A percentile compares a stretch with the other conserved stretches of the same genome.
Conservation (phyloP, 148 eudicot genomes). For the Hydrangea macrophylla region DNA sequence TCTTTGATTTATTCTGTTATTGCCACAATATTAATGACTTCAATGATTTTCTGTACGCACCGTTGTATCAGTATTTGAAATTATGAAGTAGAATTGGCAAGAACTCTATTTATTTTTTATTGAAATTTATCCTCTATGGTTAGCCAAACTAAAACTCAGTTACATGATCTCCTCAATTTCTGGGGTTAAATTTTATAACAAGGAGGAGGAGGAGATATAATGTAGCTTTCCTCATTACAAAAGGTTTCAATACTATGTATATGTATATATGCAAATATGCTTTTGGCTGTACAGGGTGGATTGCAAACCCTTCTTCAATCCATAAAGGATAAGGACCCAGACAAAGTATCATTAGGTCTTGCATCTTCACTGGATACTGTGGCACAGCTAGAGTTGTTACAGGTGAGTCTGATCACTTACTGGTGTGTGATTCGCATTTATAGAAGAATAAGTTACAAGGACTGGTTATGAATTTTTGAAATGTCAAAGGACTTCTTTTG, state of each 20-base stretch:
- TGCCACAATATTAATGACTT: neutral
- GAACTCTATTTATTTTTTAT: neutral
- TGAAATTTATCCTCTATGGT: neutral
- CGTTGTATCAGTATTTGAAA: too few relatives aligned
- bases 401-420: conserved; percentile 45
- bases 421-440: conserved; percentile 9
- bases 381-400: conserved; percentile 84
- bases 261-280: neutral
- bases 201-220: too few relatives aligned
- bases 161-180: neutral
- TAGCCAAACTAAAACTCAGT: neutral
- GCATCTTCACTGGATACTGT: conserved; percentile 85
- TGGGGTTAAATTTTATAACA: neutral
- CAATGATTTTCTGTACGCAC: neutral
- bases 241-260: too few relatives aligned
- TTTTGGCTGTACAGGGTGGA: conserved; percentile 56
- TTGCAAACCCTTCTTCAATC: conserved; percentile 62
- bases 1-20: too few relatives aligned
- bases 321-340: conserved; percentile 83
- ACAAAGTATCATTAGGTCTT: conserved; percentile 77
- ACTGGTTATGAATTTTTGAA: neutral
- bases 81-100: too few relatives aligned
- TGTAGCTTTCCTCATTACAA: neutral
- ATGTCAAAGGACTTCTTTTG: conserved; percentile 21
- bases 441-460: conserved; percentile 9